A percentile compares a stretch with the other conserved stretches of the same genome.
Evolutionary conservation across 352 stramenopile species (phyloP).

Genomic region (Globisporangium perplexum): DNA sequence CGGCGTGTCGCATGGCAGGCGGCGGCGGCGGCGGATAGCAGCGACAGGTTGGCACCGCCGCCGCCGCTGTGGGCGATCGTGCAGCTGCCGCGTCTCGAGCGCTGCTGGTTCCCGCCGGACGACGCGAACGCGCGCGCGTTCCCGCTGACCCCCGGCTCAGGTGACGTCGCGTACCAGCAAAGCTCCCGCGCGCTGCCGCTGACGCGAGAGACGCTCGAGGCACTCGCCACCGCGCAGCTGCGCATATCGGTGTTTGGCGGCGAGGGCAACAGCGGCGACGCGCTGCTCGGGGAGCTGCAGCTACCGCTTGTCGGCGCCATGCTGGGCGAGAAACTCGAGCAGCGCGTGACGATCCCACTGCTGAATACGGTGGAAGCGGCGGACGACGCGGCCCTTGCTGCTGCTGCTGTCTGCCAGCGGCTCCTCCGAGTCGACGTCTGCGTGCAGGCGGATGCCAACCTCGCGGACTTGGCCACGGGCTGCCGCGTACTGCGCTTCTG

Average conservation of each 20-base stretch:
- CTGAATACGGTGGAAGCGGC: background rate
- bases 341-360: constrained; percentile 17
- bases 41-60: background rate
- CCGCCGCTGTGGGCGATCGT: background rate
- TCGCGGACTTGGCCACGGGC: constrained; percentile 40
- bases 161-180: constrained; percentile 37
- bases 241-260: constrained; percentile 38
- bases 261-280: constrained; percentile 12
- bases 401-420: constrained; percentile 7
- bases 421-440: constrained; percentile 32
- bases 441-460: constrained; percentile 39
- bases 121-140: background rate
- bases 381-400: background rate
- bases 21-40: too few species aligned
- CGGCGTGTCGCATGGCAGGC: background rate
- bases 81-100: constrained; percentile 1
- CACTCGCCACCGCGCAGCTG: constrained; percentile 32
- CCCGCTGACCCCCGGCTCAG: background rate
- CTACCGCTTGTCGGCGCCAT: constrained; percentile 32
- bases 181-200: constrained; percentile 35
- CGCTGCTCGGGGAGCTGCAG: constrained; percentile 25
- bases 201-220: constrained; percentile 24
- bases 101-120: constrained; percentile 1
- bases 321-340: constrained; percentile 13
- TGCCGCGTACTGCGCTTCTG: constrained; percentile 36